phyloP scores from a whole-genome alignment of 78 protist genomes.

The Planoprotostelium fungivorum region DNA sequence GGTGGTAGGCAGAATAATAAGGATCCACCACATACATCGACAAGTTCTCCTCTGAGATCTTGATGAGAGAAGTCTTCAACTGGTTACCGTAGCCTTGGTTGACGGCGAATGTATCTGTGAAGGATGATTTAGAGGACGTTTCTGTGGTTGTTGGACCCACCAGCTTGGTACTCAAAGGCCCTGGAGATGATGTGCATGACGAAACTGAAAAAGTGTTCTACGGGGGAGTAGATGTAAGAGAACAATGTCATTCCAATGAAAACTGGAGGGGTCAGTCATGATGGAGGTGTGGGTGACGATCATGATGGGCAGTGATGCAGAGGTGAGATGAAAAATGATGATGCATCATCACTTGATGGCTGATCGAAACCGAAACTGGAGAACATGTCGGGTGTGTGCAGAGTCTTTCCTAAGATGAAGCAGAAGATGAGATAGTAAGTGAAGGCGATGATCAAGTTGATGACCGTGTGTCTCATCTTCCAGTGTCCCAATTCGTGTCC shows the following conservation, averaged over 20 bases:
- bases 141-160: constrained; percentile 11
- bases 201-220: constrained; percentile 33
- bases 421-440: constrained; percentile 16
- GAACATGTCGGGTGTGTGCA: constrained; percentile 38
- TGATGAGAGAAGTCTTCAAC: constrained; percentile 15
- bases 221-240: constrained; percentile 43
- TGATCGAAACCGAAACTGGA: constrained; percentile 46
- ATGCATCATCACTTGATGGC: neutral
- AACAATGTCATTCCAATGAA: constrained; percentile 58
- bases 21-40: constrained; percentile 28
- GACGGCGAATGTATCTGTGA: constrained; percentile 9
- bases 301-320: neutral
- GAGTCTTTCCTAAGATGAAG: constrained; percentile 27
- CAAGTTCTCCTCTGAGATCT: constrained; percentile 23
- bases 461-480: constrained; percentile 45
- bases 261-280: neutral
- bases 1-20: constrained; percentile 29
- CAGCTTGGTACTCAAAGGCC: constrained; percentile 69
- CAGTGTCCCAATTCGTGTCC: constrained; percentile 88
- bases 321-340: neutral
- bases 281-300: too few relatives aligned
- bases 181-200: constrained; percentile 36
- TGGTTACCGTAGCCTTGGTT: constrained; percentile 15
- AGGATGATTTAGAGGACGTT: neutral
- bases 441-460: constrained; percentile 17